These are phyloP conservation scores for Lipomyces orientalis DNA, from an alignment of 805 yeast genomes.

Conservation along the genomic window DNA sequence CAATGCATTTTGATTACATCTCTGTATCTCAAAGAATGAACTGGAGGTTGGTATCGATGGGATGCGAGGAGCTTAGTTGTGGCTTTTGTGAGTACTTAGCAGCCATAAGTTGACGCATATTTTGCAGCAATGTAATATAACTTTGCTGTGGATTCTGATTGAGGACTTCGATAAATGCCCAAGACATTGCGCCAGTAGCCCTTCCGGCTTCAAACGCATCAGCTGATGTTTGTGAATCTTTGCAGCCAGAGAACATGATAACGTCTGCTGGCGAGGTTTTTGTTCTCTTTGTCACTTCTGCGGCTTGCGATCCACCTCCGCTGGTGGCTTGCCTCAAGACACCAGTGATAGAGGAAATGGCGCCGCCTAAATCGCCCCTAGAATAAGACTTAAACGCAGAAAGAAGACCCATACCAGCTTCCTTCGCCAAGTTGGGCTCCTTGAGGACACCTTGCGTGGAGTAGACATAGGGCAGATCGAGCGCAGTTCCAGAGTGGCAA, in stretches of 20 bases:
- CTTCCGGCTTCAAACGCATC: constrained; percentile 75
- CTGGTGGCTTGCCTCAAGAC: constrained; percentile 45
- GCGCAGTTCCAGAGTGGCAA: constrained; percentile 83
- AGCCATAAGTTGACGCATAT: constrained; percentile 66
- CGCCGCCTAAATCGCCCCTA: constrained; percentile 60
- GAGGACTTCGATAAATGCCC: constrained; percentile 73
- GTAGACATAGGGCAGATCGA: constrained; percentile 80
- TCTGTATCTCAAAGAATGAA: constrained; percentile 50
- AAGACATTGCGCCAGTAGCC: constrained; percentile 85
- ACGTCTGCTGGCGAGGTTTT: constrained; percentile 81
- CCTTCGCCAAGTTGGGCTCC: constrained; percentile 79
- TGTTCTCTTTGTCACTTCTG: constrained; percentile 54
- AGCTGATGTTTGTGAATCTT: constrained; percentile 83
- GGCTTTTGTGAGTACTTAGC: constrained; percentile 81
- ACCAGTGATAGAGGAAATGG: constrained; percentile 51
- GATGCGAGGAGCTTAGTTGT: constrained; percentile 80
- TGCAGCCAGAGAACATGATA: constrained; percentile 77
- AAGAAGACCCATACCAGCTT: constrained; percentile 71
- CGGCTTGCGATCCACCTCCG: constrained; percentile 43
- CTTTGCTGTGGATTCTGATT: constrained; percentile 66
- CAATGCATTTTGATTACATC: not conserved
- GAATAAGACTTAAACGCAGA: constrained; percentile 65
- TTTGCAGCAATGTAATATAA: constrained; percentile 70
- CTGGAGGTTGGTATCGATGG: constrained; percentile 66
- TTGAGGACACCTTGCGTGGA: constrained; percentile 83